phyloP scores from a whole-genome alignment of 2,329 filamentous ascomycete genomes.

The Fusarium acutatum region DNA sequence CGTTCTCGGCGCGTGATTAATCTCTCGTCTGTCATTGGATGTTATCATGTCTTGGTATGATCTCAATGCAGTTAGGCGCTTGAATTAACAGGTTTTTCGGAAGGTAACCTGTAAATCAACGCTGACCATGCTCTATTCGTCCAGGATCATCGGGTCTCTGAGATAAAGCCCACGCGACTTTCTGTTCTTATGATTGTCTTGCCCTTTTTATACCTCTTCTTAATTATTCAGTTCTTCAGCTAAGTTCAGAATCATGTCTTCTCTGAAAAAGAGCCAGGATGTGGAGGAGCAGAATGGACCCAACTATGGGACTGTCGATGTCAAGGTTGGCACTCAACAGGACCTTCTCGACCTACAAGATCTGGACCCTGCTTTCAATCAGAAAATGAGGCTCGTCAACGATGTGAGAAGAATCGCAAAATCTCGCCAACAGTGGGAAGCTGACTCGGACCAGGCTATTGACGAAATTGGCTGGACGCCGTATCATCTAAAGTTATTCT shows the following conservation, averaged over 20 bases:
- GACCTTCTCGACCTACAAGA: neutral
- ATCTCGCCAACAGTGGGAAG: fast-evolving
- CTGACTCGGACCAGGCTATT: slow-evolving; percentile 49
- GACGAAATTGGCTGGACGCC: slow-evolving; percentile 69
- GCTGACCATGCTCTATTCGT: neutral
- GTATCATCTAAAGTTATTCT: slow-evolving; percentile 68
- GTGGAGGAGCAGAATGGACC: neutral
- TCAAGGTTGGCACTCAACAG: neutral
- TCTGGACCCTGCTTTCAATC: slow-evolving; percentile 33
- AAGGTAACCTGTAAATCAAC: neutral
- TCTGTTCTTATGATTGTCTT: neutral
- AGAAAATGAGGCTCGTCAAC: slow-evolving; percentile 76
- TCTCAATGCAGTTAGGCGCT: neutral
- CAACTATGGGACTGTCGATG: neutral
- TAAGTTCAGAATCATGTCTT: fast-evolving
- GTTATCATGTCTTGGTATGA: neutral
- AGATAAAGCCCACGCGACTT: slow-evolving; percentile 4
- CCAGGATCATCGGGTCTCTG: neutral
- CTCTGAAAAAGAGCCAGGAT: neutral
- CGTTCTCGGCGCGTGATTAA: neutral
- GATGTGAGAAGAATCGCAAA: slow-evolving; percentile 52
- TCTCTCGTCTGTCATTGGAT: neutral
- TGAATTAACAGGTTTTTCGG: neutral
- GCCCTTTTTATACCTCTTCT: neutral
- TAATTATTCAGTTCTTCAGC: no score